Evolutionary conservation across 2,329 filamentous ascomycete genomes (phyloP), one percentile per base, ranked within the genome.

Genomic region (Diatrype stigma): DNA sequence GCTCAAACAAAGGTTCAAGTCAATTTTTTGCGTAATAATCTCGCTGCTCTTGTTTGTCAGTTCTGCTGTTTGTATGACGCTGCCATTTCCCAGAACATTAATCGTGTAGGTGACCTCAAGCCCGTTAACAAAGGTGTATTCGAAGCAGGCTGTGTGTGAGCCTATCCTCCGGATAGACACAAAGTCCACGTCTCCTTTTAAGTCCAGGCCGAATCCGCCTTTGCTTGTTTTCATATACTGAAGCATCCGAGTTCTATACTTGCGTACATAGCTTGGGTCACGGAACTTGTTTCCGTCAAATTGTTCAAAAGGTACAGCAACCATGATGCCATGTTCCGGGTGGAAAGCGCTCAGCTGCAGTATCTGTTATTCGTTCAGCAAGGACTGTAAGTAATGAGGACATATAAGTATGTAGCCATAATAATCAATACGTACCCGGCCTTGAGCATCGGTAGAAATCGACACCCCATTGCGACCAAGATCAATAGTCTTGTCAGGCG

Each of bases 241-340:
- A 19, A 58, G 55, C 45, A 56, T 50, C 2, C 48, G 45, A 19
- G 45, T 53, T 17, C 58, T 54, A 47, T 59, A 60, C 16, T 11
- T 26, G 2, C 57, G 51, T 17, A 60, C 57, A 7, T 53, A 52
- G 2, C 11, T 14, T 16, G 49, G 58, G 23, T 55, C 42, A 26
- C 35, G 46, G 16, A 57, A 56, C 19, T 42, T 35, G 2, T 11
- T 2, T 4, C 53, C 49, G 45, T 59, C 55, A 17, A 60, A 60
- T 30, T 60, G 58, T 10, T 30, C 50, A 52, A 51, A 60, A 2
- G 55, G 57, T 1, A 46, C 51, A 3, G 56, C 57, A 3, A 58
- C 48, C 45, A 58, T 56, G 45, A 60, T 50, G 2, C 56, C 57
- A 16, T 52, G 57, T 8, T 49, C 42, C 12, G 55, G 44, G 21